Evolutionary conservation across 495 filamentous ascomycete genomes (phyloP).

Genomic region (Astrothelium macrocarpum): DNA sequence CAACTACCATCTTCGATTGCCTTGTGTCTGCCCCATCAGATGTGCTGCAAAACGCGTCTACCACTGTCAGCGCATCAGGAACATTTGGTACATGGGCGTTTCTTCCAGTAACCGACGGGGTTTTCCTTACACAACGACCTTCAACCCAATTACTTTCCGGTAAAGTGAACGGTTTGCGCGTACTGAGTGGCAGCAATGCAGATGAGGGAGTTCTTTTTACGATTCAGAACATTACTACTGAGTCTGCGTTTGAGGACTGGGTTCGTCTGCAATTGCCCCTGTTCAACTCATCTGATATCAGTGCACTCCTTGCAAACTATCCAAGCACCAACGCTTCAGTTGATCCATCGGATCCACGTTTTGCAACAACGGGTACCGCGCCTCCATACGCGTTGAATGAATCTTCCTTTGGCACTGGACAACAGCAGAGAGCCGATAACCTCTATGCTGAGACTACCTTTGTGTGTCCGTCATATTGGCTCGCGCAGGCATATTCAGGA

Average conservation of each 20-base stretch:
- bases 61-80: slow-evolving; percentile 37
- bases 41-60: slow-evolving; percentile 48
- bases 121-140: slow-evolving; percentile 45
- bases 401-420: slow-evolving; percentile 39
- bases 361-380: slow-evolving; percentile 40
- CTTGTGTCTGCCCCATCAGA: slow-evolving; percentile 42
- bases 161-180: slow-evolving; percentile 42
- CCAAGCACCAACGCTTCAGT: slow-evolving; percentile 28
- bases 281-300: slow-evolving; percentile 39
- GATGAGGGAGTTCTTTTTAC: slow-evolving; percentile 34
- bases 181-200: slow-evolving; percentile 40
- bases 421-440: slow-evolving; percentile 44
- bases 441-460: slow-evolving; percentile 54
- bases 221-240: slow-evolving; percentile 42
- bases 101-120: slow-evolving; percentile 53
- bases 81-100: slow-evolving; percentile 48
- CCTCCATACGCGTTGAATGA: slow-evolving; percentile 42
- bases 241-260: slow-evolving; percentile 36
- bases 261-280: slow-evolving; percentile 41
- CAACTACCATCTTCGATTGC: slow-evolving; percentile 43
- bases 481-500: slow-evolving; percentile 46
- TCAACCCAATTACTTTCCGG: slow-evolving; percentile 42
- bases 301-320: slow-evolving; percentile 39
- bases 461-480: slow-evolving; percentile 54
- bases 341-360: slow-evolving; percentile 24